These are phyloP conservation scores for Piloderma croceum DNA, from an alignment of 768 basidiomycete genomes.

Conservation along the genomic window DNA sequence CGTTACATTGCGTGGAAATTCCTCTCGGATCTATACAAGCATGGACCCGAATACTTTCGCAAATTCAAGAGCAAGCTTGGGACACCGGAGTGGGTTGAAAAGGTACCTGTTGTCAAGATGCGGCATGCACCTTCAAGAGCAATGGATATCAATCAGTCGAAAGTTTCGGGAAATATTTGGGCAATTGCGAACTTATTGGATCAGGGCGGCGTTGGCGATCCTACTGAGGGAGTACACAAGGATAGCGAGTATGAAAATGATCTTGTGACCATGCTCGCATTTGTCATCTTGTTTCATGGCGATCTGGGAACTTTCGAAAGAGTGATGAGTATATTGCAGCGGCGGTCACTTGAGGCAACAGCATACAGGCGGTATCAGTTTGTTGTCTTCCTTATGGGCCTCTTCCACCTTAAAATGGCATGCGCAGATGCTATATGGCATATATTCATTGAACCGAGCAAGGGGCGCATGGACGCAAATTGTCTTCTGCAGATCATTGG, in stretches of 20 bases:
- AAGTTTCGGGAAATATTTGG: constrained; percentile 15
- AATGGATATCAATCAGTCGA: constrained; percentile 21
- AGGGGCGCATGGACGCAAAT: constrained; percentile 11
- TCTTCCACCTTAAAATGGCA: constrained; percentile 34
- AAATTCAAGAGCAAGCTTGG: constrained; percentile 13
- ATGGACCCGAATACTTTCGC: constrained; percentile 18
- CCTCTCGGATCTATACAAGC: constrained; percentile 7
- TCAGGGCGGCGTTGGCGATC: constrained; percentile 4
- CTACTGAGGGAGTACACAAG: neutral
- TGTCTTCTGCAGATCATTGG: constrained; percentile 18
- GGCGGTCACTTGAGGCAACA: constrained; percentile 22
- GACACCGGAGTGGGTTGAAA: constrained; percentile 20
- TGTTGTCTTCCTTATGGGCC: constrained; percentile 27
- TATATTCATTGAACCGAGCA: constrained; percentile 11
- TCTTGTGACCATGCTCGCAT: constrained; percentile 7
- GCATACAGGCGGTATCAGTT: constrained; percentile 25
- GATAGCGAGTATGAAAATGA: neutral
- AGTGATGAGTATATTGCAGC: constrained; percentile 16
- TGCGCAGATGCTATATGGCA: constrained; percentile 19
- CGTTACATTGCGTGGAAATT: constrained; percentile 21
- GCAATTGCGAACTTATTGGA: constrained; percentile 11
- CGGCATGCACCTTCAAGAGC: constrained; percentile 13
- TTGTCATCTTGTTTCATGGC: constrained; percentile 20
- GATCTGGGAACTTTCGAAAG: constrained; percentile 25
- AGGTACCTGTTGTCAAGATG: constrained; percentile 19